These are phyloP conservation scores for Trichoderma parareesei DNA, from an alignment of 495 filamentous ascomycete genomes.

Conservation along the genomic window DNA sequence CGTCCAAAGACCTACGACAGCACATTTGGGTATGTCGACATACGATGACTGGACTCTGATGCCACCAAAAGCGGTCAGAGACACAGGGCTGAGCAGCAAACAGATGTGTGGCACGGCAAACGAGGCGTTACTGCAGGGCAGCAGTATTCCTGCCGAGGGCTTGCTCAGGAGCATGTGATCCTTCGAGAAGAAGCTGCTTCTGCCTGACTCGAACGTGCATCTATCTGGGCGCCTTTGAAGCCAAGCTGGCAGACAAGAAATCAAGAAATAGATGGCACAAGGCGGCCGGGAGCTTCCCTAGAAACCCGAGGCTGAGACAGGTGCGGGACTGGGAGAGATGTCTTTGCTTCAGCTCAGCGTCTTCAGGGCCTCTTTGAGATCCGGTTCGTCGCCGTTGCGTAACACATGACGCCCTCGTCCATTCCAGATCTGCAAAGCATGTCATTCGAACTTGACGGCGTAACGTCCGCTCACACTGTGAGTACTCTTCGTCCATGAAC, in stretches of 20 bases:
- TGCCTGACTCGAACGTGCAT: background rate
- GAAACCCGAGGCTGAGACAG: background rate
- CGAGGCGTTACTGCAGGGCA: background rate
- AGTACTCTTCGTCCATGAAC: background rate
- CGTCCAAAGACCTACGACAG: background rate
- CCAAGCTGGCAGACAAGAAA: background rate
- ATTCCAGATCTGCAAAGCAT: background rate
- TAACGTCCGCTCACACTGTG: background rate
- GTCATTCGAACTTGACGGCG: background rate
- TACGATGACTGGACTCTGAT: background rate
- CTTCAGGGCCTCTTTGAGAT: background rate
- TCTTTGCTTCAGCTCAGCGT: background rate
- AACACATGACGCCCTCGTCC: slow-evolving; percentile 1
- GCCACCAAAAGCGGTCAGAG: background rate
- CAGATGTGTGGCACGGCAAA: background rate
- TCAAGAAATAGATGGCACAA: background rate
- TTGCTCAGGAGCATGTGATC: background rate
- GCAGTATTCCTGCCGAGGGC: background rate
- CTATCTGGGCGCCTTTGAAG: background rate
- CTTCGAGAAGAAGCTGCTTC: background rate
- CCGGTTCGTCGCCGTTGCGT: background rate
- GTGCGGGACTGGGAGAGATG: background rate
- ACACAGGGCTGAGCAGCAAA: background rate
- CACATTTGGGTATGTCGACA: background rate
- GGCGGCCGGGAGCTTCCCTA: background rate